These are phyloP conservation scores for Xylariaceae sp. DNA, from an alignment of 2,329 filamentous ascomycete species.

Conservation along the genomic window DNA sequence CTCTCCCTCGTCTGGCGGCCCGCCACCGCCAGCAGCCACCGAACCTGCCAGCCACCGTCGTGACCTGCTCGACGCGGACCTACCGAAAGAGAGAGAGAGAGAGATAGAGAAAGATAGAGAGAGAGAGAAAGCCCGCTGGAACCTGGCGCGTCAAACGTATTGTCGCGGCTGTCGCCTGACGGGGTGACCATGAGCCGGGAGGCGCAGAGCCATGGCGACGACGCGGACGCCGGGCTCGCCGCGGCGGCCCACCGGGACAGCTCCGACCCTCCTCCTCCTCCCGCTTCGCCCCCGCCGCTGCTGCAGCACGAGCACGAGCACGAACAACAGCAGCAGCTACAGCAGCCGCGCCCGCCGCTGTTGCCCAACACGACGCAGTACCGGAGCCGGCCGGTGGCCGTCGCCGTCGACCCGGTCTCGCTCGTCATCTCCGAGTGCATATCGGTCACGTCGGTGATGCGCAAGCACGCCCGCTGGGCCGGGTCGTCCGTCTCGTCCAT, in stretches of 20 bases:
- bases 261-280: too few species aligned
- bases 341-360: too few species aligned
- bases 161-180: too few species aligned
- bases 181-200: conserved; percentile 29
- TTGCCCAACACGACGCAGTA: conserved; percentile 43
- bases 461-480: conserved; percentile 92
- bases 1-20: too few species aligned
- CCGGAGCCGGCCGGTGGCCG: conserved; percentile 57
- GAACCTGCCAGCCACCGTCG: too few species aligned
- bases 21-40: too few species aligned
- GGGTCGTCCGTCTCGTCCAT: conserved; percentile 96
- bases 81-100: too few species aligned
- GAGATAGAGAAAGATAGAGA: too few species aligned
- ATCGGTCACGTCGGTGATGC: conserved; percentile 94
- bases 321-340: conserved; percentile 19
- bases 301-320: conserved; percentile 9
- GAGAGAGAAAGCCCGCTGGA: too few species aligned
- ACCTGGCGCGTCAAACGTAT: too few species aligned
- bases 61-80: too few species aligned
- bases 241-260: conserved; percentile 15
- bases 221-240: too few species aligned
- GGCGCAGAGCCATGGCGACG: conserved; percentile 24
- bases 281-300: conserved; percentile 18
- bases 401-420: conserved; percentile 84
- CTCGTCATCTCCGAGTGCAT: conserved; percentile 98